These are phyloP conservation scores for Fonsecaea pugnacius DNA, from an alignment of 2,329 filamentous ascomycete species.

Conservation along the genomic window DNA sequence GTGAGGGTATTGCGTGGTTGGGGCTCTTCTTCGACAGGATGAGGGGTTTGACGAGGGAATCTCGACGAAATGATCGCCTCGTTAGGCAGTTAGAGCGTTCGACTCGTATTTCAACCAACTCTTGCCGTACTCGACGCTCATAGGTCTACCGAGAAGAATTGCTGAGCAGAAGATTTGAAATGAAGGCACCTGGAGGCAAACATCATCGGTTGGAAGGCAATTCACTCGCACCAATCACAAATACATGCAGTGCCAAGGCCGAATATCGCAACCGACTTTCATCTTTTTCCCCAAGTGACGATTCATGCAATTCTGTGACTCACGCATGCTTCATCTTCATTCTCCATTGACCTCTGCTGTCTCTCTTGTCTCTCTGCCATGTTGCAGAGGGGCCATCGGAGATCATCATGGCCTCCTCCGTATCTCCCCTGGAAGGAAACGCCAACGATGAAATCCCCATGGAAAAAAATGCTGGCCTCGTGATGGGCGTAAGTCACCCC, in stretches of 20 bases:
- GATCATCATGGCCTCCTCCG: slow-evolving; percentile 26
- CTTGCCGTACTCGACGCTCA: background rate
- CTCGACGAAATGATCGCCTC: background rate
- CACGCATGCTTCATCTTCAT: slow-evolving; percentile 12
- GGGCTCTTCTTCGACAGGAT: background rate
- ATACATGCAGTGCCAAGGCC: slow-evolving; percentile 13
- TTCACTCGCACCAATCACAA: slow-evolving; percentile 17
- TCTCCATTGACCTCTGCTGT: background rate
- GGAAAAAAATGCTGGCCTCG: slow-evolving; percentile 55
- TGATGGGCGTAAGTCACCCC: slow-evolving; percentile 56
- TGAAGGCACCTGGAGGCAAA: background rate
- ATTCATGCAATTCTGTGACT: background rate
- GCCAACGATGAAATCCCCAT: slow-evolving; percentile 33
- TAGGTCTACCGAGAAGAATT: background rate
- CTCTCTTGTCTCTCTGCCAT: background rate
- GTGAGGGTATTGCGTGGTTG: background rate
- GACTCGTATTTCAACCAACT: background rate
- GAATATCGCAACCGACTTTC: slow-evolving; percentile 2
- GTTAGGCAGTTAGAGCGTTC: background rate
- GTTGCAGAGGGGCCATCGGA: background rate
- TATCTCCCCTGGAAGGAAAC: slow-evolving; percentile 3
- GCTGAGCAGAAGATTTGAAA: background rate
- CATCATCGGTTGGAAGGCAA: background rate
- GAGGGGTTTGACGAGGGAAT: background rate
- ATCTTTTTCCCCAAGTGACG: slow-evolving; percentile 5